Base-by-base conservation (phyloP, 192 early-diverging fungal genomes). In the Phycomyces nitens region DNA sequence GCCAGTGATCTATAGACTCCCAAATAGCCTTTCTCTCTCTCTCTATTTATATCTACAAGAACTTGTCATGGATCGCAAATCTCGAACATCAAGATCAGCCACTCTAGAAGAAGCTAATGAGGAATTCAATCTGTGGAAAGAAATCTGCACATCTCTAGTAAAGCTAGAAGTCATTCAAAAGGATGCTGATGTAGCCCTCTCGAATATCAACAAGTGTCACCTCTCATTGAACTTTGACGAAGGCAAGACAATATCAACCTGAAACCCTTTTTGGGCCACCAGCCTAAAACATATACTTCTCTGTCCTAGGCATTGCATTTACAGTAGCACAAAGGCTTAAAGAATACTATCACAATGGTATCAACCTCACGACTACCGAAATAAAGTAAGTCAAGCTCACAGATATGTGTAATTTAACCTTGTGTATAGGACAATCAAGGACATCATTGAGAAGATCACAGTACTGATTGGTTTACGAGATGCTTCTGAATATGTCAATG, bases 111-210 rank as follows among this genome's bases (percentile, higher is more conserved):
- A 72, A 41, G 64, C 68, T 20, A 70, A 70, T 20, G 70, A 72
- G 58, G 70, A 72, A 52, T 49, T 72, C 24, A 72, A 55, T 56
- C 40, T 72, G 23, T 72, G 70, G 70, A 72, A 72, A 29, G 53
- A 72, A 57, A 72, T 72, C 18, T 72, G 70, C 23, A 66, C 65
- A n/a, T 65, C 70, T 52, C 53, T 72, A 27, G 58, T 65, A 14
- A 72, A 72, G 66, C 41, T 72, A 47, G 70, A 72, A 58, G 54
- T 26, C 42, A 61, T 72, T 53, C 70, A 72, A 58, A 65, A 66
- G 54, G 70, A 72, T 41, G 42, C 70, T 12, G 57, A 38, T 21
- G 50, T 38, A n/a, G 43, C 66, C n/a, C 40, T 72, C 8, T 66
- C 64, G 21, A 72, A 62, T 66, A 66, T 72, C 38, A 72, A 72